A percentile compares a stretch with the other conserved stretches of the same genome.
Evolutionary conservation across 1,284 basidiomycete genomes (phyloP).

Genomic region (Earliella scabrosa): DNA sequence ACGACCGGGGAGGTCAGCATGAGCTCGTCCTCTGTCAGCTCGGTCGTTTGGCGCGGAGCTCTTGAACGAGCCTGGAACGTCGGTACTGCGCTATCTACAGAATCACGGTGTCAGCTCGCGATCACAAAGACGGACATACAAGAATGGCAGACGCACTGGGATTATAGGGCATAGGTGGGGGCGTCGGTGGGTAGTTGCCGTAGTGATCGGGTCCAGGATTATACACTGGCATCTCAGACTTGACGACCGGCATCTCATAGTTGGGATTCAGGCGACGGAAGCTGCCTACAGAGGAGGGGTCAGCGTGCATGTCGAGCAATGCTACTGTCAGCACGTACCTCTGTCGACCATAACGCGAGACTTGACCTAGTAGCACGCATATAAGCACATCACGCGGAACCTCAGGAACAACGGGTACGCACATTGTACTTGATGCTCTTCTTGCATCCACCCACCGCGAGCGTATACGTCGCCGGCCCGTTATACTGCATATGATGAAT

Average conservation of each 20-base stretch:
- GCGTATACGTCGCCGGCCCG: constrained; percentile 45
- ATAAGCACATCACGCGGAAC: background rate
- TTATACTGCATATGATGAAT: constrained; percentile 59
- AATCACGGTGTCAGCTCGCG: background rate
- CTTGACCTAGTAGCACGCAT: constrained; percentile 26
- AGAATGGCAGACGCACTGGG: too few relatives aligned
- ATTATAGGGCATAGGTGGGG: background rate
- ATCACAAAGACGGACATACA: background rate
- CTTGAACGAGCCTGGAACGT: constrained; percentile 21
- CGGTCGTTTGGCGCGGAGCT: background rate
- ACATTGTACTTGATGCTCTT: constrained; percentile 51
- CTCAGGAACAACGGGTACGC: constrained; percentile 11
- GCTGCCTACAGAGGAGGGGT: constrained; percentile 33
- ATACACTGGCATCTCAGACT: background rate
- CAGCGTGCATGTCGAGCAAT: background rate
- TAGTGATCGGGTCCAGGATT: background rate
- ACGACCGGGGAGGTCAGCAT: constrained; percentile 56
- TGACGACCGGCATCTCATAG: constrained; percentile 44
- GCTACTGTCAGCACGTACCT: constrained; percentile 40
- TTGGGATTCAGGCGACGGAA: constrained; percentile 55
- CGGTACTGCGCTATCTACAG: constrained; percentile 17
- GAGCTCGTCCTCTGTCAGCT: constrained; percentile 36
- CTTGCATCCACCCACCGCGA: constrained; percentile 19
- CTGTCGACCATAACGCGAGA: constrained; percentile 59
- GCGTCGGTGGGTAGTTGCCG: constrained; percentile 1